Percentiles rank a stretch among this genome's conserved stretches.
phyloP scores from a whole-genome alignment of 129 eudicot genomes.

The Solidago caesia region DNA sequence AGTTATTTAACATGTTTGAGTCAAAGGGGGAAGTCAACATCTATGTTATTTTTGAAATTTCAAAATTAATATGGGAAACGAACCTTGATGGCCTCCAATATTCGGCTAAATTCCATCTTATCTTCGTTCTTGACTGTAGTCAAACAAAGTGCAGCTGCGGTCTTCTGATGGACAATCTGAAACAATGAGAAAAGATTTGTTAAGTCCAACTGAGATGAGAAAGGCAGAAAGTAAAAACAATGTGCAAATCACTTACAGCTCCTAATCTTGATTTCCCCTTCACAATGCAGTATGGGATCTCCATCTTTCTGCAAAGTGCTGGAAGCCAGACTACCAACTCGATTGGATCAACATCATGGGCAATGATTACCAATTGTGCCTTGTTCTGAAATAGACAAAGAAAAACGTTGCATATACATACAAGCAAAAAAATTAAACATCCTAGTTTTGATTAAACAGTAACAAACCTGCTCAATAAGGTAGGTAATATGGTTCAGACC shows the following conservation, averaged over 20 bases:
- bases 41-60: background rate
- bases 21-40: background rate
- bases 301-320: conserved; percentile 66
- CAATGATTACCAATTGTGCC: conserved; percentile 75
- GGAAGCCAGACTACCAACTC: conserved; percentile 76
- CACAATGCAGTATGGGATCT: conserved; percentile 85
- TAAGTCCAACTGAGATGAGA: background rate
- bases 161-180: conserved; percentile 59
- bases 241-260: conserved; percentile 35
- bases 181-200: background rate
- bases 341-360: conserved; percentile 82
- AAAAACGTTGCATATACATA: too few relatives aligned
- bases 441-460: background rate
- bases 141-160: conserved; percentile 56
- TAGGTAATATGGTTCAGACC: conserved; percentile 90
- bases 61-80: background rate
- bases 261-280: conserved; percentile 82
- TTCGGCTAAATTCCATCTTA: conserved; percentile 59
- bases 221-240: background rate
- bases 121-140: conserved; percentile 63
- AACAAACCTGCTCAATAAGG: conserved; percentile 65
- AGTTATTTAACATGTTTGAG: background rate
- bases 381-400: conserved; percentile 44
- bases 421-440: background rate
- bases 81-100: conserved; percentile 63